Conservation (phyloP, 2,329 filamentous ascomycete species). For the Zasmidium cellare region DNA sequence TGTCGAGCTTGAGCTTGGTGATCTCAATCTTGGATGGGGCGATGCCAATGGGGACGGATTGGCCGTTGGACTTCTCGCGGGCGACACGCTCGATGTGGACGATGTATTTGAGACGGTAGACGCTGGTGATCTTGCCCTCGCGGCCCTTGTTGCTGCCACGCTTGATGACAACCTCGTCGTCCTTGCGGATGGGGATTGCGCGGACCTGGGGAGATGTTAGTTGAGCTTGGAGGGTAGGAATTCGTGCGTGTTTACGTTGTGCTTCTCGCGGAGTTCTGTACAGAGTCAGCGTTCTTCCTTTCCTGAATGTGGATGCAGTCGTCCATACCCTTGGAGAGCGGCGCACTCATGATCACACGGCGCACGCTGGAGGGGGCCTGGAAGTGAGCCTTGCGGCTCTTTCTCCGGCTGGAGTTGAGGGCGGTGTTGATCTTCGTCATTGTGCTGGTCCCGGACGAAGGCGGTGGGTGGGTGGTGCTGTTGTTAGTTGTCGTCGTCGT, state of each 20-base stretch:
- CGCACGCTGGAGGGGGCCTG: constrained; percentile 89
- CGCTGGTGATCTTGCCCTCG: constrained; percentile 96
- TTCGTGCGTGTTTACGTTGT: constrained; percentile 68
- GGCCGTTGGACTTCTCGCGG: constrained; percentile 96
- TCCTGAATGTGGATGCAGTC: constrained; percentile 7
- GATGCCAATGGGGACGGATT: constrained; percentile 91
- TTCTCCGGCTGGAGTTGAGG: constrained; percentile 84
- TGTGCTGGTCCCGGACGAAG: constrained; percentile 43
- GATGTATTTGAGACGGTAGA: constrained; percentile 98
- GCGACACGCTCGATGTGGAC: constrained; percentile 96
- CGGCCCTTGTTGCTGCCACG: constrained; percentile 95
- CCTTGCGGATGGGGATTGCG: constrained; percentile 95
- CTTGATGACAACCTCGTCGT: constrained; percentile 77
- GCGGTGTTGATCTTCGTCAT: constrained; percentile 71
- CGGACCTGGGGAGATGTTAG: constrained; percentile 45
- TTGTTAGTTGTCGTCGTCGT: constrained; percentile 23
- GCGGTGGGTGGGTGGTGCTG: constrained; percentile 11
- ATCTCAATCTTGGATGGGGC: constrained; percentile 96
- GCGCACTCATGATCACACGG: constrained; percentile 95
- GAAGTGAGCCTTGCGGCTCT: constrained; percentile 99
- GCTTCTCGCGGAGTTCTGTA: constrained; percentile 85
- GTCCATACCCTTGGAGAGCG: constrained; percentile 72
- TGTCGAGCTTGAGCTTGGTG: constrained; percentile 98
- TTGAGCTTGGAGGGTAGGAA: background rate
- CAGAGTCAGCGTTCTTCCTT: constrained; percentile 24